A percentile compares a stretch with the other conserved stretches of the same genome.
Conservation (phyloP, 2,329 filamentous ascomycete species). For the Colletotrichum caudatum region DNA sequence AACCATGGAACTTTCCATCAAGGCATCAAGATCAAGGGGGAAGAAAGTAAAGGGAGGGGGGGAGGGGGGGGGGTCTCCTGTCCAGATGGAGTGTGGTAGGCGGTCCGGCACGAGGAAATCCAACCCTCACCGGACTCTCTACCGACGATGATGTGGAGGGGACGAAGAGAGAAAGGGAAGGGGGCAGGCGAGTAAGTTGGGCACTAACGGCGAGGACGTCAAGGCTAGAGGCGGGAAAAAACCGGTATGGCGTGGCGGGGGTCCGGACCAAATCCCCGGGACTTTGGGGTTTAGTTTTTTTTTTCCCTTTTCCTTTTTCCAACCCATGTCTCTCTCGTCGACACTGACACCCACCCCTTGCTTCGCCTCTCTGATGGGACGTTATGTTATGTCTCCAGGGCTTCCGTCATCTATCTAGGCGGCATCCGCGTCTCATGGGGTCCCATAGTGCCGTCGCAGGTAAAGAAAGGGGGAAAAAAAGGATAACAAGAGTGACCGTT, state of each 20-base stretch:
- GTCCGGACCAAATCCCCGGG: background rate
- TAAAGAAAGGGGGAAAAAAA: no score
- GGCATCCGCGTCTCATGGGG: no score
- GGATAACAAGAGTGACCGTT: no score
- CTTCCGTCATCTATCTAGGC: no score
- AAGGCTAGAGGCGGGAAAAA: background rate
- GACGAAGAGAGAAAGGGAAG: no score
- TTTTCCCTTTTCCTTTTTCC: no score
- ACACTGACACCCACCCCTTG: no score
- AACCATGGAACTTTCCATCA: constrained; percentile 7
- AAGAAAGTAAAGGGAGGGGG: background rate
- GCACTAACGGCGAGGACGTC: background rate
- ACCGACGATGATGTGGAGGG: background rate
- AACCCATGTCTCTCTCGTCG: no score
- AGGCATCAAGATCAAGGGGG: background rate
- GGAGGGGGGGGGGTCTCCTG: background rate
- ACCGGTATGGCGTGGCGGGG: background rate
- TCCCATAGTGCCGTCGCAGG: no score
- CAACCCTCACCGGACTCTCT: background rate
- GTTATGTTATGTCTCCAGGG: no score
- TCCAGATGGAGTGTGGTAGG: background rate
- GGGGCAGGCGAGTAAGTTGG: background rate
- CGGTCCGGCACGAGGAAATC: background rate
- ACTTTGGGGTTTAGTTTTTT: background rate
- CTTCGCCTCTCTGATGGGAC: no score